A percentile compares a stretch with the other conserved stretches of the same genome.
These are phyloP conservation scores for Chaetomium sp. DNA, from an alignment of 2,329 filamentous ascomycete species.

Conservation along the genomic window DNA sequence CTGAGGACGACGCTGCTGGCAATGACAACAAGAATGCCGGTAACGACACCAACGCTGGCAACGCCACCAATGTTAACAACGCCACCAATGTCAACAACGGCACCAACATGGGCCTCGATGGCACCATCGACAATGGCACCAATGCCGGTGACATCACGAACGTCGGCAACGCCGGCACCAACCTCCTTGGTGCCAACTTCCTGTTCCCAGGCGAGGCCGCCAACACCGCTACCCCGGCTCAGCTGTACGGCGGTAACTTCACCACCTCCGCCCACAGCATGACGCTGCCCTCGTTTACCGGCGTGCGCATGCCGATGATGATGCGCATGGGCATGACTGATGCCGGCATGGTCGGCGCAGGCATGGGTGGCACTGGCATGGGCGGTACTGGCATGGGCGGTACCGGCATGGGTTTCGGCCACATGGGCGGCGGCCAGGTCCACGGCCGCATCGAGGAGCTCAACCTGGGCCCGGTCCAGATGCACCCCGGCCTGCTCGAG, in stretches of 20 bases:
- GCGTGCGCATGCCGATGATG: background rate
- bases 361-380: too few relatives aligned
- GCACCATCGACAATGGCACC: too few relatives aligned
- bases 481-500: slow-evolving; percentile 1
- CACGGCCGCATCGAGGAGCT: too few relatives aligned
- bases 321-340: background rate
- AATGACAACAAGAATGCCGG: background rate
- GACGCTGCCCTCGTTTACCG: background rate
- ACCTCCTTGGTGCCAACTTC: too few relatives aligned
- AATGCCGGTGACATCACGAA: background rate
- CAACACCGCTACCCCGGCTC: background rate
- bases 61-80: too few relatives aligned
- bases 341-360: too few relatives aligned
- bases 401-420: too few relatives aligned
- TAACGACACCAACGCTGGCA: background rate
- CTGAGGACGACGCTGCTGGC: background rate
- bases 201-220: background rate
- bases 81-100: too few relatives aligned
- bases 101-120: background rate
- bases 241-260: background rate
- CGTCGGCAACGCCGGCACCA: background rate
- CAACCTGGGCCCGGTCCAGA: background rate
- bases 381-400: too few relatives aligned
- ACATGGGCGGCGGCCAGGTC: too few relatives aligned
- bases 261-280: background rate